phyloP scores from a whole-genome alignment of 2,329 filamentous ascomycete genomes.

The Fusarium longipes region DNA sequence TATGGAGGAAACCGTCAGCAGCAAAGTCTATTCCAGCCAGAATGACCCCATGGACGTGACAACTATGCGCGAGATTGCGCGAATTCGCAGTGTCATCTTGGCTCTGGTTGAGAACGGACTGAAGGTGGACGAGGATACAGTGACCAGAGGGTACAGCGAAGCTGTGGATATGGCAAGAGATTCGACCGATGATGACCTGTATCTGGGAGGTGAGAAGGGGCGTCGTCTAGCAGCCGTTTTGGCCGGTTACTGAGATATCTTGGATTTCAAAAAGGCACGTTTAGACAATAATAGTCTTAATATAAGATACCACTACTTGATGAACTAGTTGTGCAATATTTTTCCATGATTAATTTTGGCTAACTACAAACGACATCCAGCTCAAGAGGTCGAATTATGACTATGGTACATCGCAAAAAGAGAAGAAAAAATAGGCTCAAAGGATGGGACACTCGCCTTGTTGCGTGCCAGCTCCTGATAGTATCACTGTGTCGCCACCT shows the following conservation, averaged over 20 bases:
- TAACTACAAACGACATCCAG: neutral
- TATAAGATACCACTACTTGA: conserved; percentile 39
- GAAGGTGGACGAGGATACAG: conserved; percentile 89
- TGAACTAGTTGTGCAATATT: neutral
- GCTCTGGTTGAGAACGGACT: conserved; percentile 85
- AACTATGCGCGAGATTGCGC: conserved; percentile 88
- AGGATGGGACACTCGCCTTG: neutral
- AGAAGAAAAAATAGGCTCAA: neutral
- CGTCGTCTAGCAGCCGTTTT: conserved; percentile 60
- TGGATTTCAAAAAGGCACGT: neutral
- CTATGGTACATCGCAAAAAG: conserved; percentile 14
- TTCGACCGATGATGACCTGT: conserved; percentile 68
- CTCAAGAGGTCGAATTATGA: neutral
- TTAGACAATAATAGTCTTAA: neutral
- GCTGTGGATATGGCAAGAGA: conserved; percentile 79
- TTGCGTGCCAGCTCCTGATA: neutral
- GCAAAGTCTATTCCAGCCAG: conserved; percentile 92
- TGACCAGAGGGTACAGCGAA: conserved; percentile 83
- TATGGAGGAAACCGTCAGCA: conserved; percentile 87
- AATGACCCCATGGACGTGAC: conserved; percentile 84
- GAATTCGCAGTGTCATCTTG: conserved; percentile 82
- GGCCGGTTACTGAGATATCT: conserved; percentile 39
- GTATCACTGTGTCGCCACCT: neutral
- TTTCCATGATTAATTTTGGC: neutral
- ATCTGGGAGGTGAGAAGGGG: conserved; percentile 69